These are phyloP conservation scores for Fonticula alba DNA, from an alignment of 78 protist genomes.

Conservation along the genomic window DNA sequence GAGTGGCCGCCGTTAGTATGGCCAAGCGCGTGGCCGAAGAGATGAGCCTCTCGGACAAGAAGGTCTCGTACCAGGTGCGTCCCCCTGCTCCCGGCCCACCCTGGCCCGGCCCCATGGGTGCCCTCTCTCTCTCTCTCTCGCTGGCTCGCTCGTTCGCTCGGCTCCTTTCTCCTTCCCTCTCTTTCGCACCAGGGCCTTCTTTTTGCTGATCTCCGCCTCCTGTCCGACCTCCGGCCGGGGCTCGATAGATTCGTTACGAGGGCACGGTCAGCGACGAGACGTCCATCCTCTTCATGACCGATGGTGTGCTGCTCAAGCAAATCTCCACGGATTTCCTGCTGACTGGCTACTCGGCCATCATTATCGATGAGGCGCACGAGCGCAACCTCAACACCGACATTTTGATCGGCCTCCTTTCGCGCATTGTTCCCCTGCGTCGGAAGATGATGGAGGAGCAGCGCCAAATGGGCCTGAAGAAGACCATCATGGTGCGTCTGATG, in stretches of 20 bases:
- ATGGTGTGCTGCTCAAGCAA: constrained; percentile 52
- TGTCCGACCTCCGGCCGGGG: too few relatives aligned
- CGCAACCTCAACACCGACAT: constrained; percentile 69
- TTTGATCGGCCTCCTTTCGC: constrained; percentile 85
- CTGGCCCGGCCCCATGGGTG: too few relatives aligned
- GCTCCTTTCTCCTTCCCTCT: not conserved
- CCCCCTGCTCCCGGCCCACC: not conserved
- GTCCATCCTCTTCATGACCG: constrained; percentile 82
- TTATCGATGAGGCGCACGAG: constrained; percentile 97
- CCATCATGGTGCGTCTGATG: too few relatives aligned
- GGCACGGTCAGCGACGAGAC: constrained; percentile 21
- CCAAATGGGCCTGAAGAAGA: too few relatives aligned
- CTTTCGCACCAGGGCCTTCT: too few relatives aligned
- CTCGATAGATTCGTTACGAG: constrained; percentile 66
- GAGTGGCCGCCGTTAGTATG: constrained; percentile 92
- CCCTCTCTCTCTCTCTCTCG: not conserved
- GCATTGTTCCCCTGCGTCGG: constrained; percentile 59
- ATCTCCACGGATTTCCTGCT: constrained; percentile 64
- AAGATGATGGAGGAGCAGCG: too few relatives aligned
- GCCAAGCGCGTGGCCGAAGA: constrained; percentile 87
- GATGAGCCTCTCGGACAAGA: constrained; percentile 36
- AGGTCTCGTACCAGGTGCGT: constrained; percentile 56
- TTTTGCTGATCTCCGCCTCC: not conserved
- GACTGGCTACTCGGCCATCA: constrained; percentile 48
- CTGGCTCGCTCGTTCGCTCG: not conserved